phyloP scores from a whole-genome alignment of 306 rosid genomes.

The Quercus rubra region DNA sequence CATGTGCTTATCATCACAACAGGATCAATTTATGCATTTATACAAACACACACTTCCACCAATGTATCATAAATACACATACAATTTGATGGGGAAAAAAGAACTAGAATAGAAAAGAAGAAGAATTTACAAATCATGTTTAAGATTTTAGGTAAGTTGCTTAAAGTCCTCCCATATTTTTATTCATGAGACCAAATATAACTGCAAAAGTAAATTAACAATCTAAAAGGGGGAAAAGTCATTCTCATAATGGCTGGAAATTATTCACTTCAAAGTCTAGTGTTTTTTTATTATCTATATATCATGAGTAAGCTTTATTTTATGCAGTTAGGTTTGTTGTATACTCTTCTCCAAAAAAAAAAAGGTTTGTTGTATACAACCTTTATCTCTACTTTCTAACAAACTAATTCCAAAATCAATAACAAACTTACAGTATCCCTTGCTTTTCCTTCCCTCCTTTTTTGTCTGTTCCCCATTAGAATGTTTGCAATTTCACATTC shows the following conservation, averaged over 20 bases:
- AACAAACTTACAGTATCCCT: background rate
- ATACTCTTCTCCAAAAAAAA: background rate
- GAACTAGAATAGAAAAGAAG: background rate
- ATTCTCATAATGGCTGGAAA: background rate
- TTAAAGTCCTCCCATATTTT: background rate
- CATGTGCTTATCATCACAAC: background rate
- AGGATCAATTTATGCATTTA: background rate
- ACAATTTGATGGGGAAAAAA: background rate
- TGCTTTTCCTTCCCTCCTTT: background rate
- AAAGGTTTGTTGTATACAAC: background rate
- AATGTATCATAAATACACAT: background rate
- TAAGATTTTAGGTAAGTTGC: background rate
- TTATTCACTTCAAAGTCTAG: background rate
- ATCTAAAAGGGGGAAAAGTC: background rate
- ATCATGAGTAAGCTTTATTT: background rate
- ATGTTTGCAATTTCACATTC: background rate
- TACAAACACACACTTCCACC: background rate
- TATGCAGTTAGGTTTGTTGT: background rate
- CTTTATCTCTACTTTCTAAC: background rate
- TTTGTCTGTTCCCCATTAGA: background rate
- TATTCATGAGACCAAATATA: background rate
- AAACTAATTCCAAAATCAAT: background rate
- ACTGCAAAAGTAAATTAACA: background rate
- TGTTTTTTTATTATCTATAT: background rate
- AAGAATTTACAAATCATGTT: background rate